Conservation (phyloP, 2,329 filamentous ascomycete species). For the Diplodia sapinea region DNA sequence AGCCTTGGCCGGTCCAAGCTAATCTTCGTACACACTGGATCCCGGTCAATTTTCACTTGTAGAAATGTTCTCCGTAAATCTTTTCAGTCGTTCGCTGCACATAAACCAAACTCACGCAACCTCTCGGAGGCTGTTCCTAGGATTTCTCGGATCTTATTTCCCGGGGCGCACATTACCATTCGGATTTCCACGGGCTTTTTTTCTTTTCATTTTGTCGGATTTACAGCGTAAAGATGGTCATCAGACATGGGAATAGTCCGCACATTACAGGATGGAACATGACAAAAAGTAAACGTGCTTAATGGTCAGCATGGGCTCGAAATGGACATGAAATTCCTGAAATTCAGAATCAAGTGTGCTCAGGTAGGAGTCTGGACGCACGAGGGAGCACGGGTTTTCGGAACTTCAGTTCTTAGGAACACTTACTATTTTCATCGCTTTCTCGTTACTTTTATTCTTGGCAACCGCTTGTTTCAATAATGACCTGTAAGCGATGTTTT, state of each 20-base stretch:
- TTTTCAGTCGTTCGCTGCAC: conserved; percentile 11
- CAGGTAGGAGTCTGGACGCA: background rate
- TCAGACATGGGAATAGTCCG: background rate
- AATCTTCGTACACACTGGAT: background rate
- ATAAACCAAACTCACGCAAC: conserved; percentile 5
- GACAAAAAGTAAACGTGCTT: background rate
- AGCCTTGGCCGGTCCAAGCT: conserved; percentile 14
- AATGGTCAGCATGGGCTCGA: background rate
- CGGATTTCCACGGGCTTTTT: background rate
- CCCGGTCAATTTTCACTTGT: conserved; percentile 1
- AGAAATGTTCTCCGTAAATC: conserved; percentile 2
- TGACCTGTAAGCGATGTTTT: background rate
- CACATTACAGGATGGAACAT: background rate
- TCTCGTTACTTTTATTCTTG: background rate
- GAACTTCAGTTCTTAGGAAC: background rate
- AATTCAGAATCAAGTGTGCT: background rate
- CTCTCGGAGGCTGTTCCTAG: background rate
- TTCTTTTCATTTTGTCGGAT: background rate
- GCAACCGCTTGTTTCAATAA: background rate
- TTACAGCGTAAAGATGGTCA: background rate
- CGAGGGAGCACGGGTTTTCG: background rate
- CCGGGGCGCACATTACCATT: background rate
- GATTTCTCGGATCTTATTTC: background rate
- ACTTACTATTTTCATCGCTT: background rate
- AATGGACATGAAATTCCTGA: background rate